Conservation (phyloP, 2,329 filamentous ascomycete species). For the Trichophyton simii region DNA sequence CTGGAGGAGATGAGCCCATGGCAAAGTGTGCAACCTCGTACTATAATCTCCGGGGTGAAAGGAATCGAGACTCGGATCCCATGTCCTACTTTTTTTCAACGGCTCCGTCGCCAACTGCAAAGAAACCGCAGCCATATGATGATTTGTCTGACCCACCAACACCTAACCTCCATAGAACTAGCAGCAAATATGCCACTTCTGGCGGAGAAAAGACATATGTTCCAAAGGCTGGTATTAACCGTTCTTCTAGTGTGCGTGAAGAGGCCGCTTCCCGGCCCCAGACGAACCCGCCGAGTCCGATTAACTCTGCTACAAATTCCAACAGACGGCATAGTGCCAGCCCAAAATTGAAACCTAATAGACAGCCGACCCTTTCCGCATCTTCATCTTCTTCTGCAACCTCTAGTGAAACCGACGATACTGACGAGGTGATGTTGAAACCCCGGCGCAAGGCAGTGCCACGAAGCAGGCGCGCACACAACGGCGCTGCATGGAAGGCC, state of each 20-base stretch:
- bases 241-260: conserved; percentile 41
- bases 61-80: conserved; percentile 21
- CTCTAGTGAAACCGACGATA: conserved; percentile 23
- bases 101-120: conserved; percentile 28
- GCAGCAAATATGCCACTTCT: conserved; percentile 43
- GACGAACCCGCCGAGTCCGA: conserved; percentile 27
- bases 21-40: conserved; percentile 43
- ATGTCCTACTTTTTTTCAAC: conserved; percentile 27
- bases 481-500: conserved; percentile 18
- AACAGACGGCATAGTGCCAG: conserved; percentile 34
- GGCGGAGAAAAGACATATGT: conserved; percentile 48
- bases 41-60: conserved; percentile 27
- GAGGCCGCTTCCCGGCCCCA: conserved; percentile 21
- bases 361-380: conserved; percentile 21
- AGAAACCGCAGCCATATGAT: conserved; percentile 24
- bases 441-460: conserved; percentile 32
- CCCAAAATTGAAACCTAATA: conserved; percentile 27
- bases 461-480: conserved; percentile 24
- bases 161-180: conserved; percentile 36
- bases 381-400: conserved; percentile 22
- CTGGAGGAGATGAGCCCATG: conserved; percentile 48
- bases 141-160: conserved; percentile 10
- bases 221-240: conserved; percentile 38
- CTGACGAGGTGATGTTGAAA: conserved; percentile 21
- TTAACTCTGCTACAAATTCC: conserved; percentile 15